These are phyloP conservation scores for Leucocoprinus leucothites DNA, from an alignment of 768 basidiomycete genomes.

Conservation along the genomic window DNA sequence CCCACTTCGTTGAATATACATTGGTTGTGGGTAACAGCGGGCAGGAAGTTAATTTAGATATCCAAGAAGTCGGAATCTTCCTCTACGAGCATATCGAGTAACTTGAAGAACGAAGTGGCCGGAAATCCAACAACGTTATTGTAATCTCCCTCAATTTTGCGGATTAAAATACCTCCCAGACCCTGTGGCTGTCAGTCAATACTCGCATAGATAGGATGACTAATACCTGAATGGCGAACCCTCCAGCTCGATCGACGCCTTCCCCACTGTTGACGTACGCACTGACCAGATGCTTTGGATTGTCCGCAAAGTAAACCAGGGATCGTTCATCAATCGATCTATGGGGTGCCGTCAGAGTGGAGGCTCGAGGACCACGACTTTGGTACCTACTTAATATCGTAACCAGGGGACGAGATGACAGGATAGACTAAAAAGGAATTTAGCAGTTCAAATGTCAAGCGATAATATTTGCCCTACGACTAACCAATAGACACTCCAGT, in stretches of 20 bases:
- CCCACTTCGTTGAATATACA: no score
- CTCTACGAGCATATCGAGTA: constrained; percentile 16
- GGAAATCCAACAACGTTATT: constrained; percentile 19
- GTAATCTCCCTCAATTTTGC: constrained; percentile 39
- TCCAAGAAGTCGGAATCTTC: constrained; percentile 19
- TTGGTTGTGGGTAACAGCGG: no score
- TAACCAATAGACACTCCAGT: constrained; percentile 84
- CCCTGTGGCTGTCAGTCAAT: constrained; percentile 43
- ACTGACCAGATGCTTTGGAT: constrained; percentile 50
- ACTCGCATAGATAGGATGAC: background rate
- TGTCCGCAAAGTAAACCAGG: constrained; percentile 74
- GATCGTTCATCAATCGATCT: constrained; percentile 84
- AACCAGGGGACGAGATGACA: constrained; percentile 72
- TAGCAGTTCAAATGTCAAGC: background rate
- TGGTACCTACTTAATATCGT: constrained; percentile 55
- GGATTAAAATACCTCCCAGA: constrained; percentile 74
- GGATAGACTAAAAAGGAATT: constrained; percentile 56
- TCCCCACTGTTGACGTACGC: constrained; percentile 87
- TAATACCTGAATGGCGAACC: constrained; percentile 86
- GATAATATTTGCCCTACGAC: constrained; percentile 16
- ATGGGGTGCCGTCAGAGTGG: background rate
- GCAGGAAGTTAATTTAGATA: constrained; percentile 1
- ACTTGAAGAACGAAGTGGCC: constrained; percentile 17
- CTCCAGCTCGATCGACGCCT: constrained; percentile 86
- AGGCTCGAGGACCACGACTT: background rate